Base-by-base conservation (phyloP, 139 green algal species). In the Nannochloris sp. region DNA sequence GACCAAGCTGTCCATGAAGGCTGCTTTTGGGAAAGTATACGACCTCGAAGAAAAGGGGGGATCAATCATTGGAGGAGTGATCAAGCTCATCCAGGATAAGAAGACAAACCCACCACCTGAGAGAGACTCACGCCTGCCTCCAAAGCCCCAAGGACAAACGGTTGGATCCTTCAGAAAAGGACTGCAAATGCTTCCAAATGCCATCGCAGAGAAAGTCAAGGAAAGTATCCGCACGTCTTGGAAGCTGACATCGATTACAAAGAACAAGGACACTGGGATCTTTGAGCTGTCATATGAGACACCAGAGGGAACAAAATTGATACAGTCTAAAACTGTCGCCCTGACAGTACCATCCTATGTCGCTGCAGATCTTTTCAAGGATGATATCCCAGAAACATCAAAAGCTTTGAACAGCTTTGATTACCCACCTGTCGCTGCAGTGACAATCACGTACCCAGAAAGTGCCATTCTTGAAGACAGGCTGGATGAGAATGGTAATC, bases 1-100 rank as follows among this genome's bases (percentile, higher is more conserved):
- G 6, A 67, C 85, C 23, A 97, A 96, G 78, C 88, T 99, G 37
- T 92, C 81, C 69, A 96, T 97, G 85, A 90, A 95, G 83, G 93
- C 93, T 5, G 93, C 93, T 1, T 97, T 98, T 68, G 80, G 86
- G 16, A 94, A 86, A 78, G 90, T 95, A 58, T 86, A 85, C 71
- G 74, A 82, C 2, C 74, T 99, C 45, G 93, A 99, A 79, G 69
- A 89, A 68, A 77, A 87, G 25, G 93, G 91, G 25, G 93, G 93
- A 51, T 89, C 72, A 58, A 82, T 99, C 61, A 78, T 99, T 25
- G 90, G 85, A 28, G 93, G 93, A 14, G 78, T 85, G 3, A 60
- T 98, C 29, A 91, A 94, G 77, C 79, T 91, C 33, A 74, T 92
- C 29, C 75, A 88, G 62, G 79, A 84, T 61, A 57, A 70, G 46